phyloP scores from a whole-genome alignment of 2,329 filamentous ascomycete species.

The Monosporascus ibericus region DNA sequence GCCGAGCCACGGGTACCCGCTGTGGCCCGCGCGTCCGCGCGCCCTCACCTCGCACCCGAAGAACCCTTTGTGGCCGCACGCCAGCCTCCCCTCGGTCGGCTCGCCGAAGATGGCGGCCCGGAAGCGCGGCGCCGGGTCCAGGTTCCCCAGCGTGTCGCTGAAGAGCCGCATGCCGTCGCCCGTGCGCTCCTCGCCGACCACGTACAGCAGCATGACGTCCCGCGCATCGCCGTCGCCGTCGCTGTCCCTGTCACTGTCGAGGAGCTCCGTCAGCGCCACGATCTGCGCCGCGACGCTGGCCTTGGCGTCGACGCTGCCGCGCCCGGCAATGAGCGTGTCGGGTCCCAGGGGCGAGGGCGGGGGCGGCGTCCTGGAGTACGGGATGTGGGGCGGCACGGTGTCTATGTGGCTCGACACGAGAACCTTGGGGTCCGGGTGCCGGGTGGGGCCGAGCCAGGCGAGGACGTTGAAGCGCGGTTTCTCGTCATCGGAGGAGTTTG shows the following conservation, averaged over 20 bases:
- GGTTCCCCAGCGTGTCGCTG: constrained; percentile 24
- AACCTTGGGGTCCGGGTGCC: constrained; percentile 46
- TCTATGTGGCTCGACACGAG: constrained; percentile 82
- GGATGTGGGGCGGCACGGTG: constrained; percentile 65
- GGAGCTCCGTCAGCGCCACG: constrained; percentile 51
- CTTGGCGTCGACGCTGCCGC: constrained; percentile 70
- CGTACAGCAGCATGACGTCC: constrained; percentile 57
- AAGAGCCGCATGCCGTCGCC: constrained; percentile 74
- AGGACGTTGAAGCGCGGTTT: constrained; percentile 66
- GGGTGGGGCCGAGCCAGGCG: constrained; percentile 53
- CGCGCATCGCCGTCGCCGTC: constrained; percentile 26
- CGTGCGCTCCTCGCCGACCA: constrained; percentile 75
- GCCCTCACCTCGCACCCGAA: constrained; percentile 61
- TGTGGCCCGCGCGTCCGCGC: constrained; percentile 74
- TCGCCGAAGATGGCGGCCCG: constrained; percentile 84
- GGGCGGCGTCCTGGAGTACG: constrained; percentile 48
- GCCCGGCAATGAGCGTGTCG: constrained; percentile 57
- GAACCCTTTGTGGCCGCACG: constrained; percentile 86
- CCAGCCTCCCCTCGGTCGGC: constrained; percentile 82
- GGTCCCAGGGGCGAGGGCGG: constrained; percentile 32
- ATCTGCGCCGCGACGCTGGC: constrained; percentile 68
- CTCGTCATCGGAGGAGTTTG: constrained; percentile 18
- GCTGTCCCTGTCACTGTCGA: no score
- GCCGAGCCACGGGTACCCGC: constrained; percentile 87
- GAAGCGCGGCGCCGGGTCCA: constrained; percentile 33